Conservation (phyloP, 495 filamentous ascomycete genomes). For the Diplogelasinospora grovesii region DNA sequence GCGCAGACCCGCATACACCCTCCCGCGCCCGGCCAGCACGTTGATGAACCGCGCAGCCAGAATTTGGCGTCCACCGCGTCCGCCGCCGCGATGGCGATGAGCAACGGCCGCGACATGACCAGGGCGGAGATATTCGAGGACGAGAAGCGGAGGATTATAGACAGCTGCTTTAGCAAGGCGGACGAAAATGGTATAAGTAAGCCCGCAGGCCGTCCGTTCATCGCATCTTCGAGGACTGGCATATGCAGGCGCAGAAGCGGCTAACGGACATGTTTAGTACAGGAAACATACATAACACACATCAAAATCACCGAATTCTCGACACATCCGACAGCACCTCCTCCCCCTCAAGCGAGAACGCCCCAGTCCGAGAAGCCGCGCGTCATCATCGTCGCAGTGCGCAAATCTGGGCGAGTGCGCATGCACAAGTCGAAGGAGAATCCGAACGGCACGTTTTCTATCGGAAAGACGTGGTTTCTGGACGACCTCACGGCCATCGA, state of each 20-base stretch:
- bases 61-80: constrained; percentile 12
- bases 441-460: constrained; percentile 85
- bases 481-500: constrained; percentile 78
- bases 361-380: constrained; percentile 77
- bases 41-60: constrained; percentile 20
- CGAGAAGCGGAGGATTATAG: constrained; percentile 86
- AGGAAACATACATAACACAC: constrained; percentile 97
- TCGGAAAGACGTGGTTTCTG: constrained; percentile 95
- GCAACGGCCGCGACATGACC: constrained; percentile 41
- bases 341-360: constrained; percentile 61
- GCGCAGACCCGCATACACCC: too few species aligned
- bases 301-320: constrained; percentile 83
- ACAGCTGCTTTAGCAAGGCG: constrained; percentile 84
- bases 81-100: constrained; percentile 16
- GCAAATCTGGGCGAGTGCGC: constrained; percentile 84
- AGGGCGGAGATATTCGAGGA: constrained; percentile 91
- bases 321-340: constrained; percentile 73
- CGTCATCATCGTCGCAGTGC: constrained; percentile 85
- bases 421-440: constrained; percentile 98
- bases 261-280: too few species aligned
- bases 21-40: neutral
- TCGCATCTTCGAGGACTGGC: too few species aligned
- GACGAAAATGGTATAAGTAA: constrained; percentile 76
- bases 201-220: constrained; percentile 22
- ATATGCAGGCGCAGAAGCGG: too few species aligned